Evolutionary conservation across 2,329 filamentous ascomycete species (phyloP).

Genomic region (Diaporthe australafricana): DNA sequence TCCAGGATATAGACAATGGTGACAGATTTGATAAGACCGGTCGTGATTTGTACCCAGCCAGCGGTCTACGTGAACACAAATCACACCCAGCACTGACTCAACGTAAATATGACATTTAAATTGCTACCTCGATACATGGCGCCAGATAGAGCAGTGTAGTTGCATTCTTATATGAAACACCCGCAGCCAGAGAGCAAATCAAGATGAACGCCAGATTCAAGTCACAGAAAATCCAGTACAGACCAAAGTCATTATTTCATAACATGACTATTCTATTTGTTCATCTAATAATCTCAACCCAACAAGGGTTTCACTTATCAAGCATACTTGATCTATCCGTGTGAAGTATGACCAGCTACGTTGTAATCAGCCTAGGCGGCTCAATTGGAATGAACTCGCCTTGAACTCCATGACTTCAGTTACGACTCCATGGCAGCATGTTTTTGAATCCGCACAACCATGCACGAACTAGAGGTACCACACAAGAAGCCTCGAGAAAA

Average conservation of each 20-base stretch:
- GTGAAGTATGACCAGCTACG: too few relatives aligned
- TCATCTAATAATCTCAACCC: neutral
- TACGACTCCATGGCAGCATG: neutral
- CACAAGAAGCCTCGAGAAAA: neutral
- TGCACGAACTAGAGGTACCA: accelerated
- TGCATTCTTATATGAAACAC: neutral
- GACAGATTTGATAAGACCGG: neutral
- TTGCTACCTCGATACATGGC: too few relatives aligned
- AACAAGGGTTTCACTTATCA: too few relatives aligned
- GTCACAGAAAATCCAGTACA: neutral
- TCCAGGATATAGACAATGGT: neutral
- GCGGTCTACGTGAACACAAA: too few relatives aligned
- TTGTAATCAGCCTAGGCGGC: too few relatives aligned
- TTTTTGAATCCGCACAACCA: neutral
- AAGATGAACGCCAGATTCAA: too few relatives aligned
- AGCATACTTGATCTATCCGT: too few relatives aligned
- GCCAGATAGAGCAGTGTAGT: neutral
- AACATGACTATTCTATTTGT: neutral
- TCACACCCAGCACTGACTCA: too few relatives aligned
- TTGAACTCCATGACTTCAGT: too few relatives aligned
- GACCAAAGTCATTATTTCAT: neutral
- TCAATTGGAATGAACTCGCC: too few relatives aligned
- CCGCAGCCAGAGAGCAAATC: neutral
- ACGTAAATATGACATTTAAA: too few relatives aligned
- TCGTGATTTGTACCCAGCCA: neutral